Evolutionary conservation across 176 grass and related monocot species (phyloP).

Genomic region (Calamus simplicifolius): DNA sequence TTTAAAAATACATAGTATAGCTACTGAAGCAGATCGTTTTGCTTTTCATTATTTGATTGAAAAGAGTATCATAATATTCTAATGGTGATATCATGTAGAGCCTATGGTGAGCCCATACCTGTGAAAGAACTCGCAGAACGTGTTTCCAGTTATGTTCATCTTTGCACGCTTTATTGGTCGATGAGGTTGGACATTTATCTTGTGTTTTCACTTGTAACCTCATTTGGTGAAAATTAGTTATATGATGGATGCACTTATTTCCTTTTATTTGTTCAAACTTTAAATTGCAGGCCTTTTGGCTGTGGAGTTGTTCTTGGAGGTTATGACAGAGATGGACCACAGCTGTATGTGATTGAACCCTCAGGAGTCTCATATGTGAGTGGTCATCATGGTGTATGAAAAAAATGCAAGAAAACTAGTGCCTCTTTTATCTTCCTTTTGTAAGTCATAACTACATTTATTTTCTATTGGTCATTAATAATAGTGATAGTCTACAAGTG

Average conservation of each 20-base stretch:
- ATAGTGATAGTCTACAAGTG: too few relatives aligned
- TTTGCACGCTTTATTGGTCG: constrained; percentile 95
- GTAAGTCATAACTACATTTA: too few relatives aligned
- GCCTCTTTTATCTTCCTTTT: too few relatives aligned
- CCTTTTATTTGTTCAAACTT: neutral
- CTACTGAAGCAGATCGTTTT: too few relatives aligned
- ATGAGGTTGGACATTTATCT: constrained; percentile 32
- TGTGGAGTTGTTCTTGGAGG: constrained; percentile 87
- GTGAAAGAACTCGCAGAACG: constrained; percentile 84
- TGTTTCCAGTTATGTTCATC: constrained; percentile 78
- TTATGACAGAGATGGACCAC: constrained; percentile 89
- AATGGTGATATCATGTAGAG: constrained; percentile 19
- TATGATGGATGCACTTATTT: neutral
- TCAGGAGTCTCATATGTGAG: constrained; percentile 70
- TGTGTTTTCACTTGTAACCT: constrained; percentile 3
- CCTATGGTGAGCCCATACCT: constrained; percentile 69
- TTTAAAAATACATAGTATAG: too few relatives aligned
- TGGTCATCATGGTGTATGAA: neutral
- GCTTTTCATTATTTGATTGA: too few relatives aligned
- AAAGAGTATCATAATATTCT: too few relatives aligned
- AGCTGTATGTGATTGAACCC: constrained; percentile 76
- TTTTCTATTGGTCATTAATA: too few relatives aligned
- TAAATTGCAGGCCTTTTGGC: constrained; percentile 47
- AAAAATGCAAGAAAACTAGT: neutral
- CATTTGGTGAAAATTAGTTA: too few relatives aligned